These are phyloP conservation scores for Clonostachys chloroleuca DNA, from an alignment of 2,329 filamentous ascomycete genomes.

Conservation along the genomic window DNA sequence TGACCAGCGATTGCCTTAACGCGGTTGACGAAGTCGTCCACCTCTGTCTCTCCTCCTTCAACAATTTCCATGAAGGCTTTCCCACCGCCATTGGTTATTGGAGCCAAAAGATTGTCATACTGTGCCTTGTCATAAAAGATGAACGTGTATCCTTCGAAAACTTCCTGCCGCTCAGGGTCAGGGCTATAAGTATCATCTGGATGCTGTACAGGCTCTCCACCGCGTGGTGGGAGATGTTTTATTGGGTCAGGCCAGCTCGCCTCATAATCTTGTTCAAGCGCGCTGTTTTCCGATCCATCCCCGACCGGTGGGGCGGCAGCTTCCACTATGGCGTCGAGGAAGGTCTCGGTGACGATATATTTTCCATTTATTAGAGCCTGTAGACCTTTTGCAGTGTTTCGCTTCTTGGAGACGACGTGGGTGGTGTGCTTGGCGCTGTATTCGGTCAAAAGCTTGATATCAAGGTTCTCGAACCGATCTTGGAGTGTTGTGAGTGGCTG, in stretches of 20 bases:
- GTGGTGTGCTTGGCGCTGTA: constrained; percentile 72
- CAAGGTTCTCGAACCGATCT: constrained; percentile 71
- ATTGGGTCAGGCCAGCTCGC: constrained; percentile 71
- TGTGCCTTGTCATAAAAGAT: constrained; percentile 77
- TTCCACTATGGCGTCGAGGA: constrained; percentile 66
- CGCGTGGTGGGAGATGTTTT: constrained; percentile 67
- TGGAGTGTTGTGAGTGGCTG: constrained; percentile 60
- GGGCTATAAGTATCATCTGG: constrained; percentile 69
- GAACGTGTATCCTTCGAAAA: constrained; percentile 88
- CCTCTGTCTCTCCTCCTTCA: constrained; percentile 55
- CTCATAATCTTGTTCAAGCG: constrained; percentile 77
- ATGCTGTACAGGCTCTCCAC: constrained; percentile 69
- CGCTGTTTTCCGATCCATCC: constrained; percentile 18
- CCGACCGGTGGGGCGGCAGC: constrained; percentile 36
- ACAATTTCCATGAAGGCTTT: constrained; percentile 71
- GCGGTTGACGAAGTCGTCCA: constrained; percentile 73
- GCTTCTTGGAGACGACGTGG: constrained; percentile 82
- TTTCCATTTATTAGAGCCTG: constrained; percentile 81
- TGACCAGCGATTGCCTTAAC: constrained; percentile 72
- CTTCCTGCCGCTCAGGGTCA: constrained; percentile 55
- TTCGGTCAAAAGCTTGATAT: constrained; percentile 77
- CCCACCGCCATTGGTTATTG: constrained; percentile 75
- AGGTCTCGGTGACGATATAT: constrained; percentile 70
- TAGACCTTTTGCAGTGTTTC: constrained; percentile 83
- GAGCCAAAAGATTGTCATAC: constrained; percentile 68